Base-by-base conservation (phyloP, 1,284 basidiomycete genomes). In the Trametes versicolor region DNA sequence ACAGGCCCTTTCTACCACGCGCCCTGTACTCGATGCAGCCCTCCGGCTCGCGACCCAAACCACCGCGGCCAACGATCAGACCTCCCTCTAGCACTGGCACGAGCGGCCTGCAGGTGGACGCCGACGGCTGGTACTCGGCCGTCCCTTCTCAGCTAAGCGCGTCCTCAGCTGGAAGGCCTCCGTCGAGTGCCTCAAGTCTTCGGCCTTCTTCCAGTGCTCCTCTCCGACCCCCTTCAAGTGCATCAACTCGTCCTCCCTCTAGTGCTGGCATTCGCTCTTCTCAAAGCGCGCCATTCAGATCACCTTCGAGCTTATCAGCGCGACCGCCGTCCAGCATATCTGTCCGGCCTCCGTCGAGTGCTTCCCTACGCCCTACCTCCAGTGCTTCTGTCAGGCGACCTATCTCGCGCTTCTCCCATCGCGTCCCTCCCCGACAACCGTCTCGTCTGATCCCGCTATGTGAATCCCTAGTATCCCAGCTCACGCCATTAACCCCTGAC, bases 401-500 rank as follows among this genome's bases (percentile, higher is more conserved):
- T 60, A 78, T 73, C 2, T 91, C 90, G 3, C 85, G 89, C 36
- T 76, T 86, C 45, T 81, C 73, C 82, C 85, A 65, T 45, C 83
- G 88, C 39, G 83, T 86, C 58, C 77, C 84, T 6, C 79, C 81
- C 8, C 75, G 79, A 58, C 81, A 84, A 55, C 63, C 84, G 12
- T 81, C 84, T 5, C 83, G 85, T 32, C 75, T 92, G 9, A 68
- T 85, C 0, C 85, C 88, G 0, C 72, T 85, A 39, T 85, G 82
- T 60, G 85, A 89, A 63, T 73, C 79, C 0, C 78, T 93, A 25
- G 86, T 92, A 23, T 80, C 82, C 0, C 85, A 88, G 53, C 69
- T 90, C 8, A 84, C 79, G 5, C 78, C 77, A 9, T 62, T 84
- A 8, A 75, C 73, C 21, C 47, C 72, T 4, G 74, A 77, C 29